Percentiles rank a stretch among this genome's conserved stretches.
These are phyloP conservation scores for Asterochloris erici DNA, from an alignment of 139 green algal species.

Conservation along the genomic window DNA sequence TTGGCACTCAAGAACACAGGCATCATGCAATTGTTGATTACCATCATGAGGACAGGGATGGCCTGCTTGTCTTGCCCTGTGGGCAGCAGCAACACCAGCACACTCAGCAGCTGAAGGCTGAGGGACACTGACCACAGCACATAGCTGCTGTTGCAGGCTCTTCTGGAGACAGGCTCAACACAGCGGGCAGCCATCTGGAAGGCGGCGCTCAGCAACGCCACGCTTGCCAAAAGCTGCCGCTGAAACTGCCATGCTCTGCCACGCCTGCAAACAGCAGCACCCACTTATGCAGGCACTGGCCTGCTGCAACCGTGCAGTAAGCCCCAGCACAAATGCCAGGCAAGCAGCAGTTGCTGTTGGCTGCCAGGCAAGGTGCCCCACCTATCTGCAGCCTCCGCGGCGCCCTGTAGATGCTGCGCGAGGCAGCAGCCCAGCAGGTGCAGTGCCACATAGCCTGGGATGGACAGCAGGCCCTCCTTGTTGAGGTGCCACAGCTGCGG, in stretches of 20 bases:
- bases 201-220: slow-evolving; percentile 14
- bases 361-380: too few relatives aligned
- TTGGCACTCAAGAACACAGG: slow-evolving; percentile 76
- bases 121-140: slow-evolving; percentile 67
- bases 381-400: neutral
- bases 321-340: too few relatives aligned
- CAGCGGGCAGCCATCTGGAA: slow-evolving; percentile 6
- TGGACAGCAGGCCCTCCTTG: slow-evolving; percentile 79
- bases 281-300: neutral
- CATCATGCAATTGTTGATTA: slow-evolving; percentile 44
- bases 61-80: neutral
- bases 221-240: neutral
- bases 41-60: neutral
- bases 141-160: slow-evolving; percentile 76
- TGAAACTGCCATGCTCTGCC: neutral
- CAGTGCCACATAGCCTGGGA: slow-evolving; percentile 68
- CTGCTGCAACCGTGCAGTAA: neutral
- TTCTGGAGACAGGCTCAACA: slow-evolving; percentile 59
- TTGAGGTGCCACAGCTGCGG: slow-evolving; percentile 55
- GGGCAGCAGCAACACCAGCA: slow-evolving; percentile 32
- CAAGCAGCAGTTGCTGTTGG: too few relatives aligned
- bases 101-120: slow-evolving; percentile 24
- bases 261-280: neutral
- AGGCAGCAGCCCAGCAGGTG: slow-evolving; percentile 36
- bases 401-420: neutral